Evolutionary conservation across 2,329 filamentous ascomycete genomes (phyloP), one percentile per base, ranked within the genome.

Genomic region (Exophiala viscosa): DNA sequence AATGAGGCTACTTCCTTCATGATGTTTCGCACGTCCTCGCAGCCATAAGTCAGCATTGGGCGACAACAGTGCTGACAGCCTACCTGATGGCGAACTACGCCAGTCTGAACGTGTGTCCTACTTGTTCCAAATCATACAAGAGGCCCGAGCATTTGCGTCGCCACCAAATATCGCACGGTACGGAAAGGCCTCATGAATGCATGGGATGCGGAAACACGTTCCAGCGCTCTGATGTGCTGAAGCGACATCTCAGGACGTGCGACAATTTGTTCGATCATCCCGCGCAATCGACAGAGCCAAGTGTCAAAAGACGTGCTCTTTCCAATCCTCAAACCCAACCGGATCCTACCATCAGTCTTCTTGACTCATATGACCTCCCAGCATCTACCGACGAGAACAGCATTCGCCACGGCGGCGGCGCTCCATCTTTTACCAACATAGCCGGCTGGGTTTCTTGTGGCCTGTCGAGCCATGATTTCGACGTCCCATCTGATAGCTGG

Each of bases 171-270:
- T 64, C 69, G 6, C 69, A 71, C 54, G 65, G 62, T 2, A 54
- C 61, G 2, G 64, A 67, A 28, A 64, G 68, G 3, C 69, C 68
- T 8, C 64, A 69, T 48, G 58, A 59, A 32, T 71, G 69, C 55
- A 50, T 55, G 7, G 52, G 60, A 1, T 72, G 70, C 36, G 58
- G 58, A 28, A 64, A 64, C 4, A 57, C 65, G 0, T 72, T 72
- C 45, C 66, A 70, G 54, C 64, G 70, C 14, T 66, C 66, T 4
- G 69, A 72, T 57, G 66, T 70, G 14, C 60, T 72, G n/a, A 67
- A 66, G 42, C 64, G 69, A 3, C 70, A 72, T 54, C 46, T 38
- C 11, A 46, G 41, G 33, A 47, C 23, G 2, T 45, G 23, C 23
- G 18, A 18, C 28, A 17, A 14, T 36, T 48, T 51, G 7, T 32